Percentiles rank a stretch among this genome's conserved stretches.
These are phyloP conservation scores for Xylaria sp. DNA, from an alignment of 2,329 filamentous ascomycete species.

Conservation along the genomic window DNA sequence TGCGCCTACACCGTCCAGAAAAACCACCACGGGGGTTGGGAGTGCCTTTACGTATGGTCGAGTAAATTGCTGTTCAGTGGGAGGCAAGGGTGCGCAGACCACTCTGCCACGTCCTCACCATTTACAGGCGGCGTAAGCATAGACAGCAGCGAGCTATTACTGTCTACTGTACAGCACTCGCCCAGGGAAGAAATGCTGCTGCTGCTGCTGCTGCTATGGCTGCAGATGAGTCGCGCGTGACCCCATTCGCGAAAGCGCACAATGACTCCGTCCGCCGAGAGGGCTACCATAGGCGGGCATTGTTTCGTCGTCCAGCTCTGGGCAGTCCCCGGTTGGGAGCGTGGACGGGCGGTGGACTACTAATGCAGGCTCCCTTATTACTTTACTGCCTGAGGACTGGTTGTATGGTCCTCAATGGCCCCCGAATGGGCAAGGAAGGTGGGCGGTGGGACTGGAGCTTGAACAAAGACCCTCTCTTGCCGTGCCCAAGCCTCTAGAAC, in stretches of 20 bases:
- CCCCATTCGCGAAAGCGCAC: slow-evolving; percentile 34
- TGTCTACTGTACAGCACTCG: neutral
- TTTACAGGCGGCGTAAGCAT: slow-evolving; percentile 6
- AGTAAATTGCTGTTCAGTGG: slow-evolving; percentile 30
- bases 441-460: slow-evolving; percentile 38
- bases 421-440: slow-evolving; percentile 38
- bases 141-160: slow-evolving; percentile 18
- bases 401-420: slow-evolving; percentile 27
- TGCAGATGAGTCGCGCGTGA: slow-evolving; percentile 28
- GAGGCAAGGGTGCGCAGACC: slow-evolving; percentile 31
- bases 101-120: slow-evolving; percentile 35
- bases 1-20: slow-evolving; percentile 24
- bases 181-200: slow-evolving; percentile 17
- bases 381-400: neutral
- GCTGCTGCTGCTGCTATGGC: neutral
- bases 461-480: slow-evolving; percentile 21
- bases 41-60: slow-evolving; percentile 4
- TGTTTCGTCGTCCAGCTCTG: slow-evolving; percentile 27
- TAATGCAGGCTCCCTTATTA: slow-evolving; percentile 42
- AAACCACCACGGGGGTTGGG: slow-evolving; percentile 7
- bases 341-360: slow-evolving; percentile 35
- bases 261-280: slow-evolving; percentile 40
- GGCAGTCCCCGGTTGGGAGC: slow-evolving; percentile 39
- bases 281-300: slow-evolving; percentile 24
- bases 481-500: slow-evolving; percentile 20